Evolutionary conservation across 768 basidiomycete genomes (phyloP).

Genomic region (Hygrocybe punicea): DNA sequence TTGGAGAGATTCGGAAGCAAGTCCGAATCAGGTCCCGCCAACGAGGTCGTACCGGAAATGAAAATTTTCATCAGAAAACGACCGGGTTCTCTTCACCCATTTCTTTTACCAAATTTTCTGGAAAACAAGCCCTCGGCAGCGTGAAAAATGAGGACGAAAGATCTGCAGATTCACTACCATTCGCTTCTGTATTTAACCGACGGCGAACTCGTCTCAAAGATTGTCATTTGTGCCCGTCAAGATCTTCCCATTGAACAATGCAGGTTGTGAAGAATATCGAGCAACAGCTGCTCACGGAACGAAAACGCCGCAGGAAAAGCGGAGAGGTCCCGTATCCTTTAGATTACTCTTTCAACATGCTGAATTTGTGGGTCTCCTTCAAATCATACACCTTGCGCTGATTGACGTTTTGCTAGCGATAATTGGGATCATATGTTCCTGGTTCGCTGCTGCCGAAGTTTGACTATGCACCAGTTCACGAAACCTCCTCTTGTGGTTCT

Average conservation of each 20-base stretch:
- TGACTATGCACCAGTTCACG: slow-evolving; percentile 55
- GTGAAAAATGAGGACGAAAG: neutral
- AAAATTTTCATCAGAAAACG: too few relatives aligned
- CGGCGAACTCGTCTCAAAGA: slow-evolving; percentile 4
- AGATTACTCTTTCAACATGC: slow-evolving; percentile 44
- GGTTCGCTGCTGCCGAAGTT: slow-evolving; percentile 42
- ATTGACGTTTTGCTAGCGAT: slow-evolving; percentile 43
- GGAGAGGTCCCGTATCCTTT: slow-evolving; percentile 59
- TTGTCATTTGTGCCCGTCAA: too few relatives aligned
- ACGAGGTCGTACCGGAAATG: too few relatives aligned
- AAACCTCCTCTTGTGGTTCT: slow-evolving; percentile 52
- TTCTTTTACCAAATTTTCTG: neutral
- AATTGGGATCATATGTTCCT: slow-evolving; percentile 72
- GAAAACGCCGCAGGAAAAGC: slow-evolving; percentile 40
- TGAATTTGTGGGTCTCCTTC: slow-evolving; percentile 48
- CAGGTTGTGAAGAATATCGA: slow-evolving; percentile 45
- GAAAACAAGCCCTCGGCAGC: neutral
- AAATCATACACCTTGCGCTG: slow-evolving; percentile 1
- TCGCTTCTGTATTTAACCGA: too few relatives aligned
- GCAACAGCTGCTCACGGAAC: slow-evolving; percentile 40
- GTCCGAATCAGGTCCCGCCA: too few relatives aligned
- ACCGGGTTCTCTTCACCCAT: neutral
- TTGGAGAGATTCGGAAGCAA: too few relatives aligned
- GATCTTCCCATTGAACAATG: slow-evolving; percentile 8
- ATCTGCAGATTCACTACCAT: too few relatives aligned